These are phyloP conservation scores for Arachis stenosperma DNA, from an alignment of 306 rosid genomes.

Conservation along the genomic window DNA sequence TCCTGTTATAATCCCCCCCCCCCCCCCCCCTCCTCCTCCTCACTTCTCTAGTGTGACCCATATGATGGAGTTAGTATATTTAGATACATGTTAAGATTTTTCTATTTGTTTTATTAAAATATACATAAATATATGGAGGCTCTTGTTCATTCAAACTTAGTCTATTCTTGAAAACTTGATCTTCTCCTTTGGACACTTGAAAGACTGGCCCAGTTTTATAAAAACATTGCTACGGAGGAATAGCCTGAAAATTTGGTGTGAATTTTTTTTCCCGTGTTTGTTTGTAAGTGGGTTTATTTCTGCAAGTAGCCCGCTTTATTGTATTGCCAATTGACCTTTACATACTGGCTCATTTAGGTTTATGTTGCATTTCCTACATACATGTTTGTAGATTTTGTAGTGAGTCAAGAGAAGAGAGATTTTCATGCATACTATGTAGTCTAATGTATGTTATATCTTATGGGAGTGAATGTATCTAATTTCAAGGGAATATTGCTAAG, in stretches of 20 bases:
- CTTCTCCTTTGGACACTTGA: not conserved
- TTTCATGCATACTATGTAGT: not conserved
- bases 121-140: not conserved
- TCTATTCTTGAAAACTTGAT: not conserved
- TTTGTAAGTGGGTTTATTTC: not conserved
- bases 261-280: not conserved
- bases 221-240: conserved; percentile 1
- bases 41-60: not conserved
- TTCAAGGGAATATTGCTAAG: conserved; percentile 11
- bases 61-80: conserved; percentile 9
- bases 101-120: not conserved
- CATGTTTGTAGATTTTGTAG: not conserved
- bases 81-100: too few species aligned
- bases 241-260: not conserved
- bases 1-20: not conserved
- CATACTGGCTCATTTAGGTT: not conserved
- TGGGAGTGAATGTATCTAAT: conserved; percentile 18
- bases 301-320: conserved; percentile 2
- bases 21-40: too few species aligned
- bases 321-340: not conserved
- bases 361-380: conserved; percentile 3
- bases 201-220: not conserved
- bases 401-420: not conserved
- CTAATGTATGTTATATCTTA: conserved; percentile 9
- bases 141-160: not conserved